Conservation (phyloP, 495 filamentous ascomycete species). For the Parathielavia appendiculata region DNA sequence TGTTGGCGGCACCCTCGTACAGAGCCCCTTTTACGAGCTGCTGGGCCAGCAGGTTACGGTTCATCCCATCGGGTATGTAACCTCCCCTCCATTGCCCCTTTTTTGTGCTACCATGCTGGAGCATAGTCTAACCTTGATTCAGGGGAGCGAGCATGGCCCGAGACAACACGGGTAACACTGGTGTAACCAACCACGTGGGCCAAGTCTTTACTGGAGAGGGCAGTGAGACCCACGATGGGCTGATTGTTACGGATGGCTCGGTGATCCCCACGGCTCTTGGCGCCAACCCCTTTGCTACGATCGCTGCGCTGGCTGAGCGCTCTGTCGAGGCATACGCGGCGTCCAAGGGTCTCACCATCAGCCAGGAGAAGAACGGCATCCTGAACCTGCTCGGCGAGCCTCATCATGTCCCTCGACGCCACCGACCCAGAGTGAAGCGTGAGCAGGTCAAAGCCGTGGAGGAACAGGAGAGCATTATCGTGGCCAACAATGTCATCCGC, state of each 20-base stretch:
- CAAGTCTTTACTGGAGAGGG: slow-evolving; percentile 53
- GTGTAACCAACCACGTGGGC: slow-evolving; percentile 61
- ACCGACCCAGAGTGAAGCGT: slow-evolving; percentile 12
- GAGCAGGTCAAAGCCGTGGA: slow-evolving; percentile 23
- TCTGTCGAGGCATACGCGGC: slow-evolving; percentile 48
- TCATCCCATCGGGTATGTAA: slow-evolving; percentile 57
- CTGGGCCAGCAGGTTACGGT: slow-evolving; percentile 57
- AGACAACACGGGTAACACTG: slow-evolving; percentile 51
- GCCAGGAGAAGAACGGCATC: slow-evolving; percentile 47
- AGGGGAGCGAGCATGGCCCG: slow-evolving; percentile 58
- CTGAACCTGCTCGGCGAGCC: slow-evolving; percentile 45
- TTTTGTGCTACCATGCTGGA: slow-evolving; percentile 8
- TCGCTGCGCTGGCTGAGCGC: slow-evolving; percentile 61
- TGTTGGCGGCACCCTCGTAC: slow-evolving; percentile 54
- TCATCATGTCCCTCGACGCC: slow-evolving; percentile 21
- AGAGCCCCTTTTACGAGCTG: slow-evolving; percentile 52
- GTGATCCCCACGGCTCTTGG: slow-evolving; percentile 60
- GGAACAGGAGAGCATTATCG: slow-evolving; percentile 31
- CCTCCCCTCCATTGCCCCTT: neutral
- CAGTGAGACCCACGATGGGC: slow-evolving; percentile 47
- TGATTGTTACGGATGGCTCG: slow-evolving; percentile 60
- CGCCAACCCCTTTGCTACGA: slow-evolving; percentile 66
- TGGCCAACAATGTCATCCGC: slow-evolving; percentile 39
- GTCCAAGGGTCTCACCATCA: slow-evolving; percentile 42
- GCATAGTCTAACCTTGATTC: slow-evolving; percentile 19